Percentiles rank a stretch among this genome's conserved stretches.
These are phyloP conservation scores for Debaryomyces udenii DNA, from an alignment of 1,139 yeast species.

Conservation along the genomic window DNA sequence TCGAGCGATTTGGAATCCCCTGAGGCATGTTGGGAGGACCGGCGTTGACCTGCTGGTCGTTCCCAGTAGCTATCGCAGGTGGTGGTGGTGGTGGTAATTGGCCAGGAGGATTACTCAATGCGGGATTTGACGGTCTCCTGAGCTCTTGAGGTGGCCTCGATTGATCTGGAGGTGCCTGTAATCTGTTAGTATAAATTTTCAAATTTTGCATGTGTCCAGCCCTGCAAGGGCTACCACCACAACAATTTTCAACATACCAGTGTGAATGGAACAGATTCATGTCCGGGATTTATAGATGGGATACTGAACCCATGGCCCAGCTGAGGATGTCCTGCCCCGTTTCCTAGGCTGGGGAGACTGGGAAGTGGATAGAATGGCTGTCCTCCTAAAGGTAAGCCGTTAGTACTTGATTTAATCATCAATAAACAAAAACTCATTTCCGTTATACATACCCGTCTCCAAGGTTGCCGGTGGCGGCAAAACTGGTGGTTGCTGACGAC, in stretches of 20 bases:
- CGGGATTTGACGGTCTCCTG: constrained; percentile 30
- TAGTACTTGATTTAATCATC: constrained; percentile 18
- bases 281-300: constrained; percentile 46
- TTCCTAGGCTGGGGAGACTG: constrained; percentile 54
- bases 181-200: constrained; percentile 11
- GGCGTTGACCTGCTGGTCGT: constrained; percentile 13
- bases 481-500: constrained; percentile 56
- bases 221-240: background rate
- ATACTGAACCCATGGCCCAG: constrained; percentile 49
- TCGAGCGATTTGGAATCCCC: constrained; percentile 48
- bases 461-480: constrained; percentile 60
- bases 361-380: constrained; percentile 57
- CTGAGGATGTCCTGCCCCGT: constrained; percentile 39
- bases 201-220: constrained; percentile 7
- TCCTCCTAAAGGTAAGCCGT: constrained; percentile 33
- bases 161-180: constrained; percentile 23
- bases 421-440: background rate
- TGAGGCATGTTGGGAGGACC: constrained; percentile 26
- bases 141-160: constrained; percentile 28
- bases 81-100: constrained; percentile 36
- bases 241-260: constrained; percentile 28
- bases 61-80: constrained; percentile 18
- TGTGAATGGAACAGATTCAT: constrained; percentile 26
- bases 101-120: constrained; percentile 22
- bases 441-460: constrained; percentile 47